These are phyloP conservation scores for Tieghemostelium lacteum DNA, from an alignment of 78 protist species.

Conservation along the genomic window DNA sequence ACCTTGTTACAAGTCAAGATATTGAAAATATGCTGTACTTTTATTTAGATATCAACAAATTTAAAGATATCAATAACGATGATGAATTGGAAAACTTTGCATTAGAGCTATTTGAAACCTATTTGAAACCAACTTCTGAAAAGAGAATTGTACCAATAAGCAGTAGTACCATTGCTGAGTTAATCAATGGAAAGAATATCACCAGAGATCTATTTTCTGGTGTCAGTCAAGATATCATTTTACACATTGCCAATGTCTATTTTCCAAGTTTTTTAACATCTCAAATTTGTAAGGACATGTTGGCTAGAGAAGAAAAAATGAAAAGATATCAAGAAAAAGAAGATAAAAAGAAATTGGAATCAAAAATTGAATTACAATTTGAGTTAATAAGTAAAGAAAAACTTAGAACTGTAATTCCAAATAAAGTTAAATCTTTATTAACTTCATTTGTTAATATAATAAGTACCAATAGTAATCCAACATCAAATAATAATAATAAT, in stretches of 20 bases:
- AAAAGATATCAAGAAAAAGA: constrained; percentile 47
- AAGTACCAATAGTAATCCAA: background rate
- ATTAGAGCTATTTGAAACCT: constrained; percentile 24
- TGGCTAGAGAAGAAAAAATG: constrained; percentile 73
- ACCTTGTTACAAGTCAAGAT: background rate
- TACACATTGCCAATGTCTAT: constrained; percentile 38
- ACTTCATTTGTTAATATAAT: too few species aligned
- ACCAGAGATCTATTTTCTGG: constrained; percentile 13
- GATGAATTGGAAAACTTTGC: constrained; percentile 28
- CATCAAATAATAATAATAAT: background rate
- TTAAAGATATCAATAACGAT: constrained; percentile 12
- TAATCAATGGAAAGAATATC: constrained; percentile 4
- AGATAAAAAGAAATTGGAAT: constrained; percentile 29
- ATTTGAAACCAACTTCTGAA: constrained; percentile 22
- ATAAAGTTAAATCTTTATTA: too few species aligned
- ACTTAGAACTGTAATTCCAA: constrained; percentile 3
- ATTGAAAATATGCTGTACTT: constrained; percentile 28
- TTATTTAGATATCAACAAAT: constrained; percentile 30
- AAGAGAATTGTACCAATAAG: constrained; percentile 19
- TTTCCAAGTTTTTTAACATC: constrained; percentile 26
- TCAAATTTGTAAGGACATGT: constrained; percentile 52
- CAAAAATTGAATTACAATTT: constrained; percentile 52
- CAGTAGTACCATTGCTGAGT: constrained; percentile 1
- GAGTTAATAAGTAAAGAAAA: constrained; percentile 53
- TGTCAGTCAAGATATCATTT: constrained; percentile 17